phyloP scores from a whole-genome alignment of 2,329 filamentous ascomycete species.

The Fusarium nodosum region DNA sequence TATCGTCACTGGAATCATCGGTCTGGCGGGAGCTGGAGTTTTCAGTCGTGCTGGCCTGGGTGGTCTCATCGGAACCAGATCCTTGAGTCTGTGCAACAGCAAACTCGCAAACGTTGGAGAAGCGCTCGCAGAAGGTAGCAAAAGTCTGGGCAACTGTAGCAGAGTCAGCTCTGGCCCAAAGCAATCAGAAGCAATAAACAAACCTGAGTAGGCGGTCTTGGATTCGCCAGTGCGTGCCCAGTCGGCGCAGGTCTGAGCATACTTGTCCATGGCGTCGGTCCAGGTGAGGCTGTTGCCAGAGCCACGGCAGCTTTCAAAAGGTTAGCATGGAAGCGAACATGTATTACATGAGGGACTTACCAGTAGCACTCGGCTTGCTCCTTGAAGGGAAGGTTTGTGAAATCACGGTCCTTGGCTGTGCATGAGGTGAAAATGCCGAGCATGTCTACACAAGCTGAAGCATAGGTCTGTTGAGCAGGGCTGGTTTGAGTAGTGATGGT shows the following conservation, averaged over 20 bases:
- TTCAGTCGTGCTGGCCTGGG: slow-evolving; percentile 24
- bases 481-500: slow-evolving; percentile 30
- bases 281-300: slow-evolving; percentile 39
- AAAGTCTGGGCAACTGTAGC: slow-evolving; percentile 50
- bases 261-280: slow-evolving; percentile 52
- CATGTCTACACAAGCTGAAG: slow-evolving; percentile 49
- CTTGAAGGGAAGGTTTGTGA: slow-evolving; percentile 45
- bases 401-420: slow-evolving; percentile 42
- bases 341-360: slow-evolving; percentile 37
- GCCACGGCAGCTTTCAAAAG: slow-evolving; percentile 44
- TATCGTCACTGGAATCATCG: slow-evolving; percentile 1
- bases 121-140: slow-evolving; percentile 51
- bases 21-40: slow-evolving; percentile 18
- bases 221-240: slow-evolving; percentile 51
- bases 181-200: slow-evolving; percentile 10
- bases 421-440: slow-evolving; percentile 49
- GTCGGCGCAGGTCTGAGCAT: slow-evolving; percentile 50
- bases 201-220: slow-evolving; percentile 48
- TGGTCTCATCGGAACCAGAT: slow-evolving; percentile 11
- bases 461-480: slow-evolving; percentile 39
- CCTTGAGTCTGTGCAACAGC: slow-evolving; percentile 22
- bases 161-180: slow-evolving; percentile 27
- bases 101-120: slow-evolving; percentile 48
- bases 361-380: slow-evolving; percentile 54
- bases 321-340: slow-evolving; percentile 25